Evolutionary conservation across 2,329 filamentous ascomycete genomes (phyloP).

Genomic region (Phoma sp.): DNA sequence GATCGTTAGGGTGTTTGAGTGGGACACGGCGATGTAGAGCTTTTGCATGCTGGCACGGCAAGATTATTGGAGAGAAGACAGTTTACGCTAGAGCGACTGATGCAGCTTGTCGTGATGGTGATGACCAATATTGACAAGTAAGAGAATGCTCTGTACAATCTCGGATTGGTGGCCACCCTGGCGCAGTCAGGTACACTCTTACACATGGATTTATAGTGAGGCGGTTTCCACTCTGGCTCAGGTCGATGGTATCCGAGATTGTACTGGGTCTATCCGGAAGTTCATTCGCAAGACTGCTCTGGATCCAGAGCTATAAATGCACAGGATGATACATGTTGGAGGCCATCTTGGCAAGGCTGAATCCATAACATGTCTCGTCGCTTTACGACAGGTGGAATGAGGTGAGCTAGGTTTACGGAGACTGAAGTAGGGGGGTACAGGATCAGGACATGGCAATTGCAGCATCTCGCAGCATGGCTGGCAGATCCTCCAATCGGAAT

Average conservation of each 20-base stretch:
- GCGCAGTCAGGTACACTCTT: not conserved
- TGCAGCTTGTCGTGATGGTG: not conserved
- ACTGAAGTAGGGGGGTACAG: not conserved
- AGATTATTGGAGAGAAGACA: not conserved
- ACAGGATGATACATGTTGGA: no score
- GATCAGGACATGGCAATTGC: not conserved
- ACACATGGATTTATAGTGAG: not conserved
- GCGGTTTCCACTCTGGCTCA: not conserved
- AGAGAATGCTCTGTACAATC: not conserved
- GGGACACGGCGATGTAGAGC: not conserved
- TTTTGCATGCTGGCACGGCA: not conserved
- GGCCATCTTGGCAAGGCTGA: not conserved
- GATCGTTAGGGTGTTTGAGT: conserved; percentile 8
- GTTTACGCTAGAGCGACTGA: conserved; percentile 5
- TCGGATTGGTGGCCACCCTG: not conserved
- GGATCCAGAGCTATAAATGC: not conserved
- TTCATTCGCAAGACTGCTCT: not conserved
- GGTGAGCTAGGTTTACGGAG: not conserved
- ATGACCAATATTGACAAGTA: not conserved
- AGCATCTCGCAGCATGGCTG: conserved; percentile 5
- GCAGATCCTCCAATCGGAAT: not conserved
- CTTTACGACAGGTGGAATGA: not conserved
- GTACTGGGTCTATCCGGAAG: not conserved
- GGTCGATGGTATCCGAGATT: not conserved
- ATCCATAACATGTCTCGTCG: not conserved